Evolutionary conservation across 1,284 basidiomycete genomes (phyloP), one percentile per base, ranked within the genome.

Genomic region (Irpex lacteus): DNA sequence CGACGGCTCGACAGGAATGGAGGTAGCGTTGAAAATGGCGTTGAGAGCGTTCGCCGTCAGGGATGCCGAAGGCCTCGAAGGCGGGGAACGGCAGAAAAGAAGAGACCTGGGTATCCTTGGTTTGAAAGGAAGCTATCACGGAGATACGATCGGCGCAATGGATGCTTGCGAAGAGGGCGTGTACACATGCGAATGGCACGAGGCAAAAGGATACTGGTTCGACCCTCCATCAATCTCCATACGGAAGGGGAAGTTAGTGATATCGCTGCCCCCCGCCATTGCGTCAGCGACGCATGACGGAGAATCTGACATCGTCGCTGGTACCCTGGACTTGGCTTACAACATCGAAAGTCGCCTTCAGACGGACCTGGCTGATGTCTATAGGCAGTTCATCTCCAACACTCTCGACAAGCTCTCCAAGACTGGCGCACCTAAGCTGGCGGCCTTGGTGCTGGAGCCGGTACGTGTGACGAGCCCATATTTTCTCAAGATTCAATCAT

Each of bases 81-180:
- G 57, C 11, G 52, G 59, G 52, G 58, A 54, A 13, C 55, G 73
- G 5, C 49, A 62, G 11, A 79, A 81, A n/a, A 80, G 80, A 68
- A 87, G 85, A 66, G 79, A 86, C 40, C 80, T 97, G 13, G 93
- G 94, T 15, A 85, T 99, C 0, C 76, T 99, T 2, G 97, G 97
- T 0, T 73, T 98, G 52, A 91, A 90, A 68, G 97, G 97, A 1
- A 95, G 95, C 71, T 99, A 99, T 77, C 97, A 99, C 72, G 97
- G 97, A 5, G 97, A 99, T 76, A 98, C 97, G 18, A 98, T 98
- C 69, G 97, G 97, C 1, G 91, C 91, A 0, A 98, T 99, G 97
- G 95, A 98, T 70, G 97, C 97, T 3, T 93, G 90, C 69, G 89
- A 91, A 68, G 92, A 95, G 71, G 92, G 93, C 11, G 90, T 97